Base-by-base conservation (phyloP, 257 asterid genomes). In the Solanum paucissectum region DNA sequence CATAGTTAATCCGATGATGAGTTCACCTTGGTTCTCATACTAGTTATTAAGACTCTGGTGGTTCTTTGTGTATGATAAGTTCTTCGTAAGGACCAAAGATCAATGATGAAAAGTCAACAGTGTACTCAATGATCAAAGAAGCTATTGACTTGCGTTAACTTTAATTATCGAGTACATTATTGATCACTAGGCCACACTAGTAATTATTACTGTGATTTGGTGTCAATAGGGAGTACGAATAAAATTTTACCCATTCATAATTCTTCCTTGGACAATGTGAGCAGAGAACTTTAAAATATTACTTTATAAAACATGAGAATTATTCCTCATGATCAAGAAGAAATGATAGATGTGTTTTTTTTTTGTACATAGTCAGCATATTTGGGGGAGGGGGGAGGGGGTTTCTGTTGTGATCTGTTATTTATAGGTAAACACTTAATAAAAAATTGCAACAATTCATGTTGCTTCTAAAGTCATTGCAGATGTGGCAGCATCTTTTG, bases 401-500 rank as follows among this genome's bases (percentile, higher is more conserved):
- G 9, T 84, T 88, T 60, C 83, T 3, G 27, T 75, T 75, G 55
- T 49, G 58, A 25, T 77, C 40, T 44, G 86, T 82, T 82, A 82
- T 82, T 82, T 82, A 29, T 46, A 82, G 44, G 44, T 49, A 82
- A 76, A 49, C 44, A 82, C n/a, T 52, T 49, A 5, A 27, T 74
- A 23, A 60, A 88, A 82, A 90, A 79, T 87, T 72, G 86, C 87
- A 87, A 38, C 64, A 73, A 68, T 88, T 36, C 83, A 37, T 75
- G 85, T 79, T 32, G 44, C 42, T 81, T 82, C 42, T 33, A 29
- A 82, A 49, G 69, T 44, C 72, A 72, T 90, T 73, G 91, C 60
- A 89, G 87, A 66, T 91, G 90, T 79, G 95, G 91, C 76, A 91
- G 44, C 86, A 91, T 93, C 84, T 89, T 92, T 79, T 93, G 92